phyloP scores from a whole-genome alignment of 2,329 filamentous ascomycete genomes.

The Tolypocladium capitatum region DNA sequence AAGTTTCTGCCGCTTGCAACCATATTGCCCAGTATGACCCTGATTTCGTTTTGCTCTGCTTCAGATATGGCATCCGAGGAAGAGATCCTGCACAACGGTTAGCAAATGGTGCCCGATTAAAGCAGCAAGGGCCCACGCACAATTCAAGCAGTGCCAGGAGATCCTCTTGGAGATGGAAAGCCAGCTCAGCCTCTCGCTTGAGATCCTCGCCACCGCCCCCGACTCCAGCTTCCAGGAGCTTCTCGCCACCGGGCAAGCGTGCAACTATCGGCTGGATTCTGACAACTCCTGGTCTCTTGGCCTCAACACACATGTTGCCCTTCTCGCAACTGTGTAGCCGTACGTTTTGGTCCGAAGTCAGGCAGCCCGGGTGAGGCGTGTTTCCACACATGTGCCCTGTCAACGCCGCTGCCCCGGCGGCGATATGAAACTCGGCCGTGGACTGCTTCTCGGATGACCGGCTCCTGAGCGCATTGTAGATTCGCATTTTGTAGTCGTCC shows the following conservation, averaged over 20 bases:
- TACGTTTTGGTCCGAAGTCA: constrained; percentile 49
- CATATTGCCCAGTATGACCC: constrained; percentile 5
- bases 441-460: constrained; percentile 26
- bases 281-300: constrained; percentile 41
- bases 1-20: constrained; percentile 11
- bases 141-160: constrained; percentile 33
- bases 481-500: constrained; percentile 61
- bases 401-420: constrained; percentile 51
- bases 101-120: neutral
- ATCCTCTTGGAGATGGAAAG: constrained; percentile 38
- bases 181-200: constrained; percentile 52
- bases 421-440: constrained; percentile 26
- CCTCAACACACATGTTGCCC: constrained; percentile 45
- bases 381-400: constrained; percentile 69
- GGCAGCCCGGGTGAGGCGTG: constrained; percentile 50
- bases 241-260: constrained; percentile 42
- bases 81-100: constrained; percentile 7
- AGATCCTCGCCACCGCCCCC: constrained; percentile 72
- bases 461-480: constrained; percentile 53
- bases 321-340: constrained; percentile 80
- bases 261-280: constrained; percentile 69
- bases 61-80: constrained; percentile 3
- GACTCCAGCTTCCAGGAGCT: constrained; percentile 60
- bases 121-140: constrained; percentile 10
- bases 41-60: constrained; percentile 4